phyloP scores from a whole-genome alignment of 768 basidiomycete species.

The Suillus subaureus region DNA sequence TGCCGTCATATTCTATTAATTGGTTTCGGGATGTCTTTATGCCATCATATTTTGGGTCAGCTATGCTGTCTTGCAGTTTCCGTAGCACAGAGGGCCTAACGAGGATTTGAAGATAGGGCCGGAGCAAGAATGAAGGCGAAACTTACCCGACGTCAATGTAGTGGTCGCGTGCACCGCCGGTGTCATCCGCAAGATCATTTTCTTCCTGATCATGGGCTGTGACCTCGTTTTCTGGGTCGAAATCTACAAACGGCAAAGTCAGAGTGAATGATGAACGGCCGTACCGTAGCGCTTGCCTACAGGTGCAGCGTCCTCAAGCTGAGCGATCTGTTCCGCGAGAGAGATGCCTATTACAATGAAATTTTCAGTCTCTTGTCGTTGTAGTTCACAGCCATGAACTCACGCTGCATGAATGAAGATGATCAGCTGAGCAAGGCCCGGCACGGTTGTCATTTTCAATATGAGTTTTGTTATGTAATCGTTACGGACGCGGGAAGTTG shows the following conservation, averaged over 20 bases:
- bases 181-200: slow-evolving; percentile 31
- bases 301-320: slow-evolving; percentile 73
- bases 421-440: neutral
- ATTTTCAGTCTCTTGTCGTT: slow-evolving; percentile 8
- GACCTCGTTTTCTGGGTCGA: slow-evolving; percentile 71
- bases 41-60: slow-evolving; percentile 81
- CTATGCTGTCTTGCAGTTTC: slow-evolving; percentile 61
- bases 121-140: slow-evolving; percentile 4
- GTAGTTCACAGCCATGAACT: slow-evolving; percentile 16
- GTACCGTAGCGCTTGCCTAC: slow-evolving; percentile 50
- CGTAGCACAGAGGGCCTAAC: slow-evolving; percentile 70
- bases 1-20: slow-evolving; percentile 43
- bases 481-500: slow-evolving; percentile 35
- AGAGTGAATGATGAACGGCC: slow-evolving; percentile 8
- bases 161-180: slow-evolving; percentile 60
- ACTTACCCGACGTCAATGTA: slow-evolving; percentile 85
- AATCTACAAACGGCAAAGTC: slow-evolving; percentile 45
- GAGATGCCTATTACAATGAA: slow-evolving; percentile 45
- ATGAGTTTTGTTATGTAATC: slow-evolving; percentile 8
- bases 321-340: slow-evolving; percentile 79
- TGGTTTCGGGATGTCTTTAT: slow-evolving; percentile 62
- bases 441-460: slow-evolving; percentile 5
- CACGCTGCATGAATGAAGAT: slow-evolving; percentile 29
- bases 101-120: slow-evolving; percentile 11
- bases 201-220: slow-evolving; percentile 48